Conservation (phyloP, 352 stramenopile genomes). For the Pythium dissotocum region DNA sequence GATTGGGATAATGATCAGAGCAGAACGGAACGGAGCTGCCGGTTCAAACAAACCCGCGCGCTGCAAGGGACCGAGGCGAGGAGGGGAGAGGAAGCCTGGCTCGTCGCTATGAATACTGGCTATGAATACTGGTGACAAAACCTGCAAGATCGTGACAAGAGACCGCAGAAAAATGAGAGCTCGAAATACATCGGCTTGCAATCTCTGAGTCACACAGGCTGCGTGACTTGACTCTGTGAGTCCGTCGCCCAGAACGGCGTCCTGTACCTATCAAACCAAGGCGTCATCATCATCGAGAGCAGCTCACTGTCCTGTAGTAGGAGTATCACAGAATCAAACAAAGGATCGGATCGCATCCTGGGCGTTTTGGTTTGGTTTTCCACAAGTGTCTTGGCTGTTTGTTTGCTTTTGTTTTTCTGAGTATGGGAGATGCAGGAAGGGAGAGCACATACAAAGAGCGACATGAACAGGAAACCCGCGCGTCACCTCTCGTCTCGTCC, state of each 20-base stretch:
- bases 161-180: neutral
- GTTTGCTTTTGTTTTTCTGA: neutral
- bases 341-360: constrained; percentile 6
- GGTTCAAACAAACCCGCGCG: neutral
- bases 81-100: constrained; percentile 1
- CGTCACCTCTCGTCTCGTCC: neutral
- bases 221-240: neutral
- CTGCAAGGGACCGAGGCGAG: neutral
- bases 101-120: constrained; percentile 20
- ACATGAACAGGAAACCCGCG: constrained; percentile 2
- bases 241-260: neutral
- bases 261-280: neutral
- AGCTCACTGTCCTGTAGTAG: neutral
- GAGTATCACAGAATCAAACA: neutral
- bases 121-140: constrained; percentile 18
- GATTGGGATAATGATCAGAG: constrained; percentile 14
- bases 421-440: constrained; percentile 1
- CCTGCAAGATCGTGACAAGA: too few species aligned
- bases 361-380: neutral
- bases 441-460: neutral
- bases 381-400: constrained; percentile 1
- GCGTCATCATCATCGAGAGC: neutral
- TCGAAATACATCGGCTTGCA: neutral
- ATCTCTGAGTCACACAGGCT: neutral
- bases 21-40: neutral